Conservation (phyloP, 2,329 filamentous ascomycete genomes). For the Venturia nashicola region DNA sequence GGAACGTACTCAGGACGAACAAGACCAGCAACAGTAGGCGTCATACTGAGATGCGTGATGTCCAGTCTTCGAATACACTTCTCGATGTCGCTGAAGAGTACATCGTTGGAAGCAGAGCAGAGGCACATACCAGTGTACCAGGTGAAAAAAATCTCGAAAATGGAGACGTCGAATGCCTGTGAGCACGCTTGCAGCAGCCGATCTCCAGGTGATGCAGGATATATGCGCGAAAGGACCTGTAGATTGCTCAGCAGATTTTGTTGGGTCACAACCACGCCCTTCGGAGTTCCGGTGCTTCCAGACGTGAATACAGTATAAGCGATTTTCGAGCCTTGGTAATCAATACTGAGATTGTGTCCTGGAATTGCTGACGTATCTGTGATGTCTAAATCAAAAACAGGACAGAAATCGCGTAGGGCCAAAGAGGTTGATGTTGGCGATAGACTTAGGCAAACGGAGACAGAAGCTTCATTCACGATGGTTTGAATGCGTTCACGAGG, state of each 20-base stretch:
- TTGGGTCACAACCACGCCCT: conserved; percentile 69
- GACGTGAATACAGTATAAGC: conserved; percentile 77
- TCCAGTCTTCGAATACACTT: conserved; percentile 47
- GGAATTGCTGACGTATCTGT: conserved; percentile 22
- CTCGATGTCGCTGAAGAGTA: conserved; percentile 62
- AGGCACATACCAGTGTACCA: conserved; percentile 70
- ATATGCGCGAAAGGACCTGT: conserved; percentile 50
- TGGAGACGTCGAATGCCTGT: conserved; percentile 74
- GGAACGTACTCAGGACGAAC: conserved; percentile 58
- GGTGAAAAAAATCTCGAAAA: conserved; percentile 82
- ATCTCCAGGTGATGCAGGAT: conserved; percentile 42
- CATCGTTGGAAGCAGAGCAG: conserved; percentile 63
- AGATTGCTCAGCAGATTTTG: conserved; percentile 67
- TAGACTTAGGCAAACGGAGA: conserved; percentile 35
- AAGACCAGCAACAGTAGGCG: conserved; percentile 72
- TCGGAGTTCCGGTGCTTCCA: conserved; percentile 68
- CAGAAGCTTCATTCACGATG: conserved; percentile 50
- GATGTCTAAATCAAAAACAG: conserved; percentile 19
- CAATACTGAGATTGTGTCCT: conserved; percentile 25
- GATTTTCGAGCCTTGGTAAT: conserved; percentile 36
- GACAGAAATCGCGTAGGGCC: conserved; percentile 6
- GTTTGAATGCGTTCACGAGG: conserved; percentile 47
- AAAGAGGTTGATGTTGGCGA: conserved; percentile 12
- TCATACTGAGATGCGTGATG: conserved; percentile 74
- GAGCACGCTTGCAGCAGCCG: conserved; percentile 74